Evolutionary conservation across 441 rosid genomes (phyloP).

Genomic region (Sinapis alba): DNA sequence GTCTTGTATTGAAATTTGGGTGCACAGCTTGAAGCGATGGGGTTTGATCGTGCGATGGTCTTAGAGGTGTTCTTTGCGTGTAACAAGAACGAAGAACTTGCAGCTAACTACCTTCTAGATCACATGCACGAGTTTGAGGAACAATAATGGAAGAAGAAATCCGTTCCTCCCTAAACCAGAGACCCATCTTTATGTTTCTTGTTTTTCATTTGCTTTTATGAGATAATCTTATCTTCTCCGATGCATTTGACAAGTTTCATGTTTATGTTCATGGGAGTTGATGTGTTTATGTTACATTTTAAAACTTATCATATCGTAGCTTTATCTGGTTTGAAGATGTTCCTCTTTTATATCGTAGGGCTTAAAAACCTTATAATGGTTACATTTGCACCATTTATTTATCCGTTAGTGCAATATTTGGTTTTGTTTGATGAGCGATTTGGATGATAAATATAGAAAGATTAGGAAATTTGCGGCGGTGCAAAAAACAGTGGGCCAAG

Average conservation of each 20-base stretch:
- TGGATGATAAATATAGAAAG: too few species aligned
- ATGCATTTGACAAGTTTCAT: constrained; percentile 39
- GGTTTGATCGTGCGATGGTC: constrained; percentile 60
- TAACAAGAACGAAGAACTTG: constrained; percentile 78
- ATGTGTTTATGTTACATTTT: constrained; percentile 35
- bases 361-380: not conserved
- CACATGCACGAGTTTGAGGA: constrained; percentile 79
- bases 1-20: not conserved
- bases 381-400: not conserved
- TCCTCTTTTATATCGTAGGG: not conserved
- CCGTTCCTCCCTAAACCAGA: constrained; percentile 36
- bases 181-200: constrained; percentile 18
- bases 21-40: constrained; percentile 74
- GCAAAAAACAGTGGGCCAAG: too few species aligned
- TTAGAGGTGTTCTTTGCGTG: constrained; percentile 79
- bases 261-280: constrained; percentile 39
- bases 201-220: constrained; percentile 2
- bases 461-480: too few species aligned
- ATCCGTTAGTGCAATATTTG: not conserved
- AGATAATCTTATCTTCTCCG: constrained; percentile 32
- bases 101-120: constrained; percentile 78
- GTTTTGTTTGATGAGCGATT: too few species aligned
- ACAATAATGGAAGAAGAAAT: constrained; percentile 21
- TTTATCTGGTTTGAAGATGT: not conserved
- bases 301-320: constrained; percentile 20